These are phyloP conservation scores for Rhynchosporium secalis DNA, from an alignment of 2,329 filamentous ascomycete species.

Conservation along the genomic window DNA sequence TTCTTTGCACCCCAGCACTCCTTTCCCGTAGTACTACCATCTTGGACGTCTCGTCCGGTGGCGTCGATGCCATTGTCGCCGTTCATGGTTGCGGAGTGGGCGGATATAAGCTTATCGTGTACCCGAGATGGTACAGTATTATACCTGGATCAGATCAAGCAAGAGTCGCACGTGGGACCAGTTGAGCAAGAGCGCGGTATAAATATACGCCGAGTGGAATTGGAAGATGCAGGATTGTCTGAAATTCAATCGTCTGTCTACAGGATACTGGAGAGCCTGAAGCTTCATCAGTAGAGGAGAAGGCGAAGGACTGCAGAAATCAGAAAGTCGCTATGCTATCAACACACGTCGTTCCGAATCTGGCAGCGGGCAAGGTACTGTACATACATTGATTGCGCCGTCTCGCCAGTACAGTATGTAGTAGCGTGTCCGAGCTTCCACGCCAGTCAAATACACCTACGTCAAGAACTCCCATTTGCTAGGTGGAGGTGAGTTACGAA, in stretches of 20 bases:
- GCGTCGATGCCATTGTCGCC: conserved; percentile 13
- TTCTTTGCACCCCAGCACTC: conserved; percentile 32
- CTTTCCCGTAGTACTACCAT: neutral
- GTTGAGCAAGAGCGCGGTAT: conserved; percentile 1
- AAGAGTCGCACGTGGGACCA: too few relatives aligned
- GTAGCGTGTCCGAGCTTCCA: conserved; percentile 8
- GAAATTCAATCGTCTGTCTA: neutral
- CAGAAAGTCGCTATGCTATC: neutral
- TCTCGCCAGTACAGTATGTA: neutral
- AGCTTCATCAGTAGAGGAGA: neutral
- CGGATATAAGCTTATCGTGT: conserved; percentile 15
- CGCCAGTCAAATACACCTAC: neutral
- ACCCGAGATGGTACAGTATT: neutral
- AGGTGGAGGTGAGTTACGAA: conserved; percentile 7
- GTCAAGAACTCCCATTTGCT: conserved; percentile 12
- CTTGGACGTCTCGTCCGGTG: neutral
- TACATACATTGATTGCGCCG: conserved; percentile 1
- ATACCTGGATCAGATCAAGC: neutral
- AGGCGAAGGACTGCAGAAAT: neutral
- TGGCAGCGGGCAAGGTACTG: neutral
- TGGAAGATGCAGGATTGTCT: neutral
- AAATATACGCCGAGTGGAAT: neutral
- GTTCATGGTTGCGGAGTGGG: conserved; percentile 19
- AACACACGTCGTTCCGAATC: conserved; percentile 3
- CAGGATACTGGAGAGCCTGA: neutral